Conservation (phyloP, 73 alveolate genomes). For the Symbiodinium pilosum region DNA sequence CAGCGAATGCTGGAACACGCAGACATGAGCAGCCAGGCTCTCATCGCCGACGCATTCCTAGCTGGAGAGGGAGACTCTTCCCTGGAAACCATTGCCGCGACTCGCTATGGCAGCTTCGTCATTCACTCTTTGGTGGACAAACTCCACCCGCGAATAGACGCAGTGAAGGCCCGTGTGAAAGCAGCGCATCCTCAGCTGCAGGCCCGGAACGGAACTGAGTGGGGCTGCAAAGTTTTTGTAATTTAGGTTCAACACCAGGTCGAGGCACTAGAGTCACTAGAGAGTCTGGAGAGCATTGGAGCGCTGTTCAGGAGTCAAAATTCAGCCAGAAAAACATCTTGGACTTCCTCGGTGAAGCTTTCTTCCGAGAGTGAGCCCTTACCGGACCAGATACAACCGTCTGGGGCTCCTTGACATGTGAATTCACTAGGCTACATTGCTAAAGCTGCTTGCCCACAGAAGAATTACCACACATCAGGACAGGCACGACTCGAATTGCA, state of each 20-base stretch:
- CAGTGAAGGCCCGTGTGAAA: conserved; percentile 78
- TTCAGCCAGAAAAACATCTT: conserved; percentile 67
- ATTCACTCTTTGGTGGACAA: conserved; percentile 67
- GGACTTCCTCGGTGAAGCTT: conserved; percentile 91
- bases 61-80: conserved; percentile 70
- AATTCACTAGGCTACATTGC: neutral
- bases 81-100: conserved; percentile 63
- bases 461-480: too few species aligned
- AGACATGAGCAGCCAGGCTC: conserved; percentile 48
- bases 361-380: conserved; percentile 55
- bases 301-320: conserved; percentile 33
- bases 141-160: conserved; percentile 86
- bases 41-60: conserved; percentile 84
- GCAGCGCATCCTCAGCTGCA: conserved; percentile 81
- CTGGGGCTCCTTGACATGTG: neutral
- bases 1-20: conserved; percentile 94
- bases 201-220: too few species aligned
- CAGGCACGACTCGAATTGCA: too few species aligned
- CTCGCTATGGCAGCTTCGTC: conserved; percentile 76
- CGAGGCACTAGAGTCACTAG: too few species aligned
- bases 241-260: too few species aligned
- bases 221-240: too few species aligned
- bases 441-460: neutral
- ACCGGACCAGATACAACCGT: neutral
- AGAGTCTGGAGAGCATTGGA: too few species aligned